A percentile compares a stretch with the other conserved stretches of the same genome.
Conservation (phyloP, 108 stramenopile species). For the Fistulifera solaris region DNA sequence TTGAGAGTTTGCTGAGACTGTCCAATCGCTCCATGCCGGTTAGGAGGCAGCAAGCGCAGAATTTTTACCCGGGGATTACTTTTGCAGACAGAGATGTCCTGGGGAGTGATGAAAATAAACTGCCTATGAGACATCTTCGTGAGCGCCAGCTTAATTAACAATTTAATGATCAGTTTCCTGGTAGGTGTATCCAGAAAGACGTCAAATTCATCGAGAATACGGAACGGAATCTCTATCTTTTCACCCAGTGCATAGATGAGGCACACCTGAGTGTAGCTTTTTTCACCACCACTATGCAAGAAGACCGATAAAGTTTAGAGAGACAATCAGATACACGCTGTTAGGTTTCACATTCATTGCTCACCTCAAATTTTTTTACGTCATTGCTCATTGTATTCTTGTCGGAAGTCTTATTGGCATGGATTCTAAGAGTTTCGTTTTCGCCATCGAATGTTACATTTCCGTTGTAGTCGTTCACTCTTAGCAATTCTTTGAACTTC, state of each 20-base stretch:
- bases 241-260: conserved; percentile 89
- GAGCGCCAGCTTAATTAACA: conserved; percentile 56
- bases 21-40: too few species aligned
- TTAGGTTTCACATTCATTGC: not conserved
- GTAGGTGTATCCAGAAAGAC: conserved; percentile 91
- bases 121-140: conserved; percentile 68
- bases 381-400: conserved; percentile 51
- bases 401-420: conserved; percentile 63
- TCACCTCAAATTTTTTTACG: conserved; percentile 61
- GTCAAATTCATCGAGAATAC: conserved; percentile 98
- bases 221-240: conserved; percentile 89
- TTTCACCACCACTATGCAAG: conserved; percentile 61
- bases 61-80: too few species aligned
- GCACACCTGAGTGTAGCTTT: conserved; percentile 74
- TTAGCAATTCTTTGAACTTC: conserved; percentile 68
- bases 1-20: too few species aligned
- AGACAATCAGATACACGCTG: too few species aligned
- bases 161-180: conserved; percentile 76
- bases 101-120: conserved; percentile 90
- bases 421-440: conserved; percentile 35
- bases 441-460: conserved; percentile 67
- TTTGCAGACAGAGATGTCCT: too few species aligned
- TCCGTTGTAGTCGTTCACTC: conserved; percentile 71
- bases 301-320: too few species aligned
- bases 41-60: too few species aligned